Evolutionary conservation across 2,329 filamentous ascomycete genomes (phyloP), one percentile per base, ranked within the genome.

Genomic region (Ceratocystis smalleyi): DNA sequence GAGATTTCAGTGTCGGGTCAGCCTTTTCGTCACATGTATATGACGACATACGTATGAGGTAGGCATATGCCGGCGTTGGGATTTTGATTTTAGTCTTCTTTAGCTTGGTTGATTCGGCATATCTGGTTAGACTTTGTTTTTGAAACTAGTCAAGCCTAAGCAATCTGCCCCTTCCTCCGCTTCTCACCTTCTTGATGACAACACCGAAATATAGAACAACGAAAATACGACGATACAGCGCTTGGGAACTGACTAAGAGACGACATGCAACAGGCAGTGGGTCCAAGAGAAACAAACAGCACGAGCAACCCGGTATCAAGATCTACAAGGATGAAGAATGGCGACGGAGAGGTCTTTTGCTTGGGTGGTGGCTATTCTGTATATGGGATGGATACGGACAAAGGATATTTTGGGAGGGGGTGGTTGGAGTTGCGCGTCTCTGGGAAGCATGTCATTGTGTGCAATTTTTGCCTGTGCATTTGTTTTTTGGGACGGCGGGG

Each of bases 391-490:
- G 47, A 63, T 59, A 63, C 51, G 62, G 62, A 63, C 62, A 63
- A 63, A 59, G 62, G 62, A 43, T 32, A 57, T 32, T 40, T 40
- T 59, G 49, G 62, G 51, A 63, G 43, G 61, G 60, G 62, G 35
- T 55, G 51, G 24, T 43, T 63, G 62, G 61, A 55, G 62, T 63
- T 63, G 62, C 51, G 62, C 62, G 62, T 63, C 62, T 63, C 62
- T 63, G 49, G 62, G 62, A 59, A 63, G 62, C 62, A 63, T 63
- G 62, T 59, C 62, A 63, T 63, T 63, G 35, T 63, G 49, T 63
- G 49, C 62, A 59, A 63, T 57, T 59, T 63, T 57, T 51, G 45
- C 49, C 62, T 57, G 27, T 57, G 59, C 59, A 61, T 61, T 57
- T 62, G 43, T 32, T 65, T 59, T 54, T 62, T 62, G 40, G 59